A percentile compares a stretch with the other conserved stretches of the same genome.
phyloP scores from a whole-genome alignment of 2,329 filamentous ascomycete species.

The Myriosclerotinia scirpicola region DNA sequence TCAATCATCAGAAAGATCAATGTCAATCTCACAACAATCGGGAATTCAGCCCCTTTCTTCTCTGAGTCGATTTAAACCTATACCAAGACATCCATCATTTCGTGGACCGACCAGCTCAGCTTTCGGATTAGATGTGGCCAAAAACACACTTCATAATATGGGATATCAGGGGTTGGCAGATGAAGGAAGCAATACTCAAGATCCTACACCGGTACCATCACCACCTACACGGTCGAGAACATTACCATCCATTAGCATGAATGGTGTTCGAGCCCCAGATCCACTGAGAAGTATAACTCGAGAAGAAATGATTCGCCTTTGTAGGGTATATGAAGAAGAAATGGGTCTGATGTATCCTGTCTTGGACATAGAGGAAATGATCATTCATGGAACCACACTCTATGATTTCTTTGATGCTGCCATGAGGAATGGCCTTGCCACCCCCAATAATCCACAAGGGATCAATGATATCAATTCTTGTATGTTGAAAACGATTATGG shows the following conservation, averaged over 20 bases:
- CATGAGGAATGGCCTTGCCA: constrained; percentile 56
- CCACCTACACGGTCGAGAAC: constrained; percentile 30
- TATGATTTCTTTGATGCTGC: constrained; percentile 72
- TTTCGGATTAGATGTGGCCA: constrained; percentile 84
- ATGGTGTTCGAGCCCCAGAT: constrained; percentile 59
- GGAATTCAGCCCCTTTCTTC: constrained; percentile 31
- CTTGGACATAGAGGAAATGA: constrained; percentile 69
- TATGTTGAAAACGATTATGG: constrained; percentile 80
- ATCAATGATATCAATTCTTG: constrained; percentile 65
- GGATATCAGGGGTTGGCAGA: constrained; percentile 70
- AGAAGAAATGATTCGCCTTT: constrained; percentile 77
- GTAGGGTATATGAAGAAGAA: constrained; percentile 82
- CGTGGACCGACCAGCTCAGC: constrained; percentile 82
- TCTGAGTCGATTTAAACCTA: constrained; percentile 29
- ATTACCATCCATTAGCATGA: constrained; percentile 26
- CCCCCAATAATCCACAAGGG: constrained; percentile 44
- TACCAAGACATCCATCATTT: constrained; percentile 57
- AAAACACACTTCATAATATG: constrained; percentile 85
- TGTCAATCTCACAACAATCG: constrained; percentile 36
- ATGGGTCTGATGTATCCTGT: constrained; percentile 92
- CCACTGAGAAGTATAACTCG: constrained; percentile 77
- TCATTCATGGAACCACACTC: constrained; percentile 67
- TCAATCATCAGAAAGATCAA: constrained; percentile 33
- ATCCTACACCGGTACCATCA: constrained; percentile 48
- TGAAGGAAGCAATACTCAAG: constrained; percentile 59